Conservation (phyloP, 2,329 filamentous ascomycete genomes). For the Amauroascus niger region DNA sequence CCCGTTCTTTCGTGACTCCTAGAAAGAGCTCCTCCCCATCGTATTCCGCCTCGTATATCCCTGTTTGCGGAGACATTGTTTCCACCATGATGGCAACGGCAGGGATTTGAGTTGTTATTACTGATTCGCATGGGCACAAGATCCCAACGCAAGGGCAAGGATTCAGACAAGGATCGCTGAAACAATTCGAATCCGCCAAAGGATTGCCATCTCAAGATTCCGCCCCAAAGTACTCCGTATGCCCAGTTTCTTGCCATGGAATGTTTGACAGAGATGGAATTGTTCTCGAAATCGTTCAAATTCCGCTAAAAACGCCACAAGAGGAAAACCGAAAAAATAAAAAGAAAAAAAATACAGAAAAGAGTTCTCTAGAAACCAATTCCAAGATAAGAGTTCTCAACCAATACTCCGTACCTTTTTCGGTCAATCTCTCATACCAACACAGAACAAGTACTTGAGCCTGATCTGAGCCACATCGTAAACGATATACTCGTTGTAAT, state of each 20-base stretch:
- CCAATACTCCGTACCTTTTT: neutral
- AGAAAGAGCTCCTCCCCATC: neutral
- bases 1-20: neutral
- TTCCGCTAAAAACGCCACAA: neutral
- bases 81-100: too few relatives aligned
- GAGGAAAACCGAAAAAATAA: neutral
- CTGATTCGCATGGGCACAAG: neutral
- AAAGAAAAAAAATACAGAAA: neutral
- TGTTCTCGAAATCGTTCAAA: neutral
- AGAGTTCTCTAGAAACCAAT: neutral
- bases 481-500: constrained; percentile 41
- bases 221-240: too few relatives aligned
- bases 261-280: neutral
- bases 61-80: neutral
- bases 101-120: neutral
- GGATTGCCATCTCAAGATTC: too few relatives aligned
- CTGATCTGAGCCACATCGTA: constrained; percentile 43
- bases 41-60: neutral
- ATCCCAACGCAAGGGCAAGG: too few relatives aligned
- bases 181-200: too few relatives aligned
- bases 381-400: neutral
- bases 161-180: neutral
- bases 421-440: constrained; percentile 26
- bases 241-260: too few relatives aligned
- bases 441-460: constrained; percentile 37